Conservation (phyloP, 2,329 filamentous ascomycete species). For the Ceratocystis diversiconidia region DNA sequence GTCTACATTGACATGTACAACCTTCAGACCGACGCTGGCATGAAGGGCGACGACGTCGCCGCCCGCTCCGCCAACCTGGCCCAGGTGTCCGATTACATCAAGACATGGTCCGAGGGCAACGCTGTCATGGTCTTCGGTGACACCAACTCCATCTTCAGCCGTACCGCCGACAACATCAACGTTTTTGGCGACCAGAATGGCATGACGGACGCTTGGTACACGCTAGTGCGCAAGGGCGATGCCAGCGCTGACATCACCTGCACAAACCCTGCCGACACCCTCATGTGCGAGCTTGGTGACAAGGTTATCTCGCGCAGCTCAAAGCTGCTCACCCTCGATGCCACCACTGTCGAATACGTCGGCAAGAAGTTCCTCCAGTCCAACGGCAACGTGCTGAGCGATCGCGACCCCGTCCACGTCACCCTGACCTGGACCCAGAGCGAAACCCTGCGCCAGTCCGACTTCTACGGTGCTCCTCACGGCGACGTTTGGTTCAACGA, state of each 20-base stretch:
- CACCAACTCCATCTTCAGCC: slow-evolving; percentile 51
- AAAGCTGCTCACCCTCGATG: slow-evolving; percentile 24
- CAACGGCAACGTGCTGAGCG: slow-evolving; percentile 42
- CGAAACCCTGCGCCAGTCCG: too few species aligned
- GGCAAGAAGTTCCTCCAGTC: slow-evolving; percentile 41
- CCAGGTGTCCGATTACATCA: slow-evolving; percentile 45
- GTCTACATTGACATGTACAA: slow-evolving; percentile 52
- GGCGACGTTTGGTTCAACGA: slow-evolving; percentile 42
- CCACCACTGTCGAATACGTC: slow-evolving; percentile 41
- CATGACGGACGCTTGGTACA: slow-evolving; percentile 45
- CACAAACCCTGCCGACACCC: too few species aligned
- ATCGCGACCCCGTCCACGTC: slow-evolving; percentile 49
- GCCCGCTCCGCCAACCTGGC: slow-evolving; percentile 46
- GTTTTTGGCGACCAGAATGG: slow-evolving; percentile 36
- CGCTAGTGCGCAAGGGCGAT: slow-evolving; percentile 36
- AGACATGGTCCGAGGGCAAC: slow-evolving; percentile 41
- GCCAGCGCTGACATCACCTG: slow-evolving; percentile 24
- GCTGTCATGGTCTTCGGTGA: slow-evolving; percentile 51
- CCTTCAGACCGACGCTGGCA: slow-evolving; percentile 51
- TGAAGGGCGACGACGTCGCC: slow-evolving; percentile 34
- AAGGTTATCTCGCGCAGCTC: too few species aligned
- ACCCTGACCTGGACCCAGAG: slow-evolving; percentile 33
- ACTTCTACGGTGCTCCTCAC: slow-evolving; percentile 12
- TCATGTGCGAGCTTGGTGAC: too few species aligned
- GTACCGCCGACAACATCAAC: slow-evolving; percentile 39